A percentile compares a stretch with the other conserved stretches of the same genome.
Evolutionary conservation across 305 asterid genomes (phyloP).

Genomic region (Fraxinus paxiana): DNA sequence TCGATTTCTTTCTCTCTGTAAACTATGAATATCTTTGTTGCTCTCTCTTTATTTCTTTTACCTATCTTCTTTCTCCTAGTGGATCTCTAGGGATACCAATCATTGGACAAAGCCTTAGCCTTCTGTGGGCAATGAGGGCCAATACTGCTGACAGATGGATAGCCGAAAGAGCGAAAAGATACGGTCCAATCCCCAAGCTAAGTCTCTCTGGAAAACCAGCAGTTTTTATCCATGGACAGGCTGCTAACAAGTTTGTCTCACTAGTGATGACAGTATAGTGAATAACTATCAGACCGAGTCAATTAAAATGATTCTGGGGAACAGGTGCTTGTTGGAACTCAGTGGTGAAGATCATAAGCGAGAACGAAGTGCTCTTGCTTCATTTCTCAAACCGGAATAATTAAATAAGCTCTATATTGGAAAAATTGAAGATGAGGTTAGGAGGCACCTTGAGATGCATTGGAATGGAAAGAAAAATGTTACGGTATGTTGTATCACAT

Average conservation of each 20-base stretch:
- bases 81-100: conserved; percentile 33
- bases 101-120: conserved; percentile 37
- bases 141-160: conserved; percentile 50
- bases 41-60: conserved; percentile 17
- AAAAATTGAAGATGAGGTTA: not conserved
- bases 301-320: conserved; percentile 52
- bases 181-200: conserved; percentile 46
- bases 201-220: conserved; percentile 71
- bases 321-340: conserved; percentile 51
- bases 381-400: conserved; percentile 35
- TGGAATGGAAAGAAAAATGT: conserved; percentile 43
- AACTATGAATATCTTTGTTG: not conserved
- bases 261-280: conserved; percentile 36
- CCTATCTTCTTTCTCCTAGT: conserved; percentile 14
- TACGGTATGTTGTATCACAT: conserved; percentile 32
- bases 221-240: conserved; percentile 59
- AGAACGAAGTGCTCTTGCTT: conserved; percentile 53
- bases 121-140: conserved; percentile 60
- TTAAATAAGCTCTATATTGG: not conserved
- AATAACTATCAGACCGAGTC: conserved; percentile 56
- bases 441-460: conserved; percentile 30
- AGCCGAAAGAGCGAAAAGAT: conserved; percentile 19
- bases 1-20: not conserved
- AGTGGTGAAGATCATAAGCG: conserved; percentile 60
- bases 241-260: conserved; percentile 63